Evolutionary conservation across 2,329 filamentous ascomycete genomes (phyloP), one percentile per base, ranked within the genome.

Genomic region (Sordariomycetes sp.): DNA sequence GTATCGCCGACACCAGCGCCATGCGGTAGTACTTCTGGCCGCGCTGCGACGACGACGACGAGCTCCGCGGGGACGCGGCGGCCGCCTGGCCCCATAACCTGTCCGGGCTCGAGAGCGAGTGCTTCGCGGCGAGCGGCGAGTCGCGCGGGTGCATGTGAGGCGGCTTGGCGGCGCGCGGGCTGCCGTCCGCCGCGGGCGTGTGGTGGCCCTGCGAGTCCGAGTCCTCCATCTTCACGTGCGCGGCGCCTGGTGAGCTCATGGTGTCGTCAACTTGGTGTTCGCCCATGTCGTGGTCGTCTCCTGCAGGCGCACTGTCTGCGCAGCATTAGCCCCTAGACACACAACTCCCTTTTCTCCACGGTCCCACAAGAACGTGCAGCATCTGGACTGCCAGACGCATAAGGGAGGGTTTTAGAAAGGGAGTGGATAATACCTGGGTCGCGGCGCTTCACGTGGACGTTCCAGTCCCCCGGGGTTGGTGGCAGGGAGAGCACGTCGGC

Each of bases 391-490:
- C 12, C 12, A 40, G 18, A 7, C 10, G 3, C 12, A 6, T 3
- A 7, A 14, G 37, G 37, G 10, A 40, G 37, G 37, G n/a, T n/a
- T n/a, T n/a, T 40, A 16, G 18, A 14, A 14, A 7, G 37, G 37
- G 4, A 11, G 37, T 3, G 12, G 12, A 40, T 48, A 20, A 48
- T 37, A 48, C 54, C 46, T 43, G 22, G 11, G 14, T 25, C 50
- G 7, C 37, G 40, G 2, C 22, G 40, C 14, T 48, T 56, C 22
- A 56, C 54, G 20, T 22, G 37, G 1, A 55, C 7, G 40, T 40
- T 40, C 54, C 54, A 56, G 54, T 56, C 54, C 18, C 54, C 54
- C 16, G 54, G 54, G 24, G 37, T 34, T 16, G n/a, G 37, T n/a
- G 35, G 37, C 20, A 56, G 28, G 3, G 28, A 48, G 14, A 56